Evolutionary conservation across 768 basidiomycete genomes (phyloP).

Genomic region (Boletus bicolor): DNA sequence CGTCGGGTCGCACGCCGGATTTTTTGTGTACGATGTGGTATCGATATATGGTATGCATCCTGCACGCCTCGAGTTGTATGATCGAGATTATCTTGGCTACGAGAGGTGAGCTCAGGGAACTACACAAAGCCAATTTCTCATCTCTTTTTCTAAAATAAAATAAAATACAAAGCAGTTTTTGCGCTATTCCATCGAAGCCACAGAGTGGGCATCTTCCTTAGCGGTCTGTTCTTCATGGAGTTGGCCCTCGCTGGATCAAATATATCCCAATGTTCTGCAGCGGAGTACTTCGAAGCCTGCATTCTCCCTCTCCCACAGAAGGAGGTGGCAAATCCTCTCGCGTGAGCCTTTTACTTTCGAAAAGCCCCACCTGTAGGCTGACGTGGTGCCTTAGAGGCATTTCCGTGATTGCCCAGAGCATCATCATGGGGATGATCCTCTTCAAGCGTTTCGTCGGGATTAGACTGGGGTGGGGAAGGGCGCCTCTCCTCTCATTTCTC

Average conservation of each 20-base stretch:
- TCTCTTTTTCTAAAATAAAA: background rate
- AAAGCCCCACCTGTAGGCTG: background rate
- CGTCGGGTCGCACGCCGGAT: constrained; percentile 6
- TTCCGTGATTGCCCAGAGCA: constrained; percentile 33
- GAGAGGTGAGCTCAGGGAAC: constrained; percentile 20
- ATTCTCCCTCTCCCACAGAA: constrained; percentile 18
- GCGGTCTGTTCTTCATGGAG: constrained; percentile 10
- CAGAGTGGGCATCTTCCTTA: constrained; percentile 21
- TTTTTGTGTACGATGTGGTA: constrained; percentile 12
- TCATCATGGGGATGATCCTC: constrained; percentile 38
- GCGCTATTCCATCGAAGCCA: constrained; percentile 36
- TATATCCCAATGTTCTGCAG: constrained; percentile 16
- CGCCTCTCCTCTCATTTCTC: constrained; percentile 39
- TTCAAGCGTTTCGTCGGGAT: constrained; percentile 35
- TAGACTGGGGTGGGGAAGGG: constrained; percentile 40
- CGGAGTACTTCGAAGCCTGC: constrained; percentile 17
- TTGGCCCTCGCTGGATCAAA: constrained; percentile 17
- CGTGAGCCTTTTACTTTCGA: constrained; percentile 16
- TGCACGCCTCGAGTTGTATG: constrained; percentile 9
- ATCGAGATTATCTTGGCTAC: constrained; percentile 25
- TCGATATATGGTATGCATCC: background rate
- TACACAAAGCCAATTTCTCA: background rate
- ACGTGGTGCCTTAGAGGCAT: constrained; percentile 4
- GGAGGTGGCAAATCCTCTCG: background rate
- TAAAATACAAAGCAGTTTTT: constrained; percentile 8